Evolutionary conservation across 257 asterid genomes (phyloP).

Genomic region (Anisodus tanguticus): DNA sequence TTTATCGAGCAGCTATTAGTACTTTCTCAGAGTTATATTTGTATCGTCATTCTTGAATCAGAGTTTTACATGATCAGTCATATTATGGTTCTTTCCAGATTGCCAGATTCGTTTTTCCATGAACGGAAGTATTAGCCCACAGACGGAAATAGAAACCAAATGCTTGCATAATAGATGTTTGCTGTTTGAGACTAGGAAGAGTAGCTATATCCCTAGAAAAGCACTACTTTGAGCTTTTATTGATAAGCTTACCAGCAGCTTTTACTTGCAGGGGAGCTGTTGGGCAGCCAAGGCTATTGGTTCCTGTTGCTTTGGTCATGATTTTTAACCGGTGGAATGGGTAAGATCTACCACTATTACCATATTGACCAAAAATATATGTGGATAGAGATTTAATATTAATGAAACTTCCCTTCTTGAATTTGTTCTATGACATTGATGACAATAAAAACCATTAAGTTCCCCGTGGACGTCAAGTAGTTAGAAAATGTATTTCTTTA

Average conservation of each 20-base stretch:
- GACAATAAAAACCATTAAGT: neutral
- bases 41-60: neutral
- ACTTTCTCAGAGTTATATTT: neutral
- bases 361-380: neutral
- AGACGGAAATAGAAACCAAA: neutral
- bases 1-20: neutral
- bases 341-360: constrained; percentile 45
- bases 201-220: neutral
- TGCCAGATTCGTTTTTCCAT: neutral
- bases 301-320: constrained; percentile 90
- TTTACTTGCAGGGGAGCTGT: constrained; percentile 74
- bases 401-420: neutral
- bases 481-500: neutral
- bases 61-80: neutral
- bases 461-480: neutral
- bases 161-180: neutral
- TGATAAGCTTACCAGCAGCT: neutral
- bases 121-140: neutral
- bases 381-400: neutral
- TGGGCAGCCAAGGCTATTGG: constrained; percentile 85
- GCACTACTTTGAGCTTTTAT: neutral
- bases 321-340: constrained; percentile 86
- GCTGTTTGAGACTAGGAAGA: neutral
- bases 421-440: neutral
- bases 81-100: neutral